These are phyloP conservation scores for Mycena kentingensis DNA, from an alignment of 768 basidiomycete genomes.

Conservation along the genomic window DNA sequence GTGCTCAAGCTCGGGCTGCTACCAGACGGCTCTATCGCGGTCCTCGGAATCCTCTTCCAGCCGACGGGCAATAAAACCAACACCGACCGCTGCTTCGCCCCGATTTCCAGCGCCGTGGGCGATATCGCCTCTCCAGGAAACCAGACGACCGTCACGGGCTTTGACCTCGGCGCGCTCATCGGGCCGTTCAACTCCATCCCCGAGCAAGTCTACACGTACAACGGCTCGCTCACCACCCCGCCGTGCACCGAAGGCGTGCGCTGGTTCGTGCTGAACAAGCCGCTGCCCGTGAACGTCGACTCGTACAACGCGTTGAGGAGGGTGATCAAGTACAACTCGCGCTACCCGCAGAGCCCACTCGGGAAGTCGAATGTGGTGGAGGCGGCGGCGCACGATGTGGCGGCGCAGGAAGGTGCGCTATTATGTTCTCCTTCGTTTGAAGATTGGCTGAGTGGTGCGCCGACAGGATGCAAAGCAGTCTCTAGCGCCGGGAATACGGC, in stretches of 20 bases:
- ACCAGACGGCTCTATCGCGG: slow-evolving; percentile 1
- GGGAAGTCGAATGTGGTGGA: slow-evolving; percentile 1
- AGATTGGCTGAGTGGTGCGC: too few relatives aligned
- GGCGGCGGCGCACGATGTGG: too few relatives aligned
- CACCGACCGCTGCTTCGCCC: not conserved
- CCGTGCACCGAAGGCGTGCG: slow-evolving; percentile 4
- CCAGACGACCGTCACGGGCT: not conserved
- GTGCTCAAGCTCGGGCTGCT: too few relatives aligned
- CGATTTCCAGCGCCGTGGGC: too few relatives aligned
- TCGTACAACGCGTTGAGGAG: slow-evolving; percentile 1
- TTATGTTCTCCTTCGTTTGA: too few relatives aligned
- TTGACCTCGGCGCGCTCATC: not conserved
- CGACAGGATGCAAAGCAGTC: too few relatives aligned
- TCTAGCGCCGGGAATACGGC: too few relatives aligned
- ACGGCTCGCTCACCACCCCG: slow-evolving; percentile 5
- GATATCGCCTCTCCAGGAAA: too few relatives aligned
- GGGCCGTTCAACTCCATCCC: not conserved
- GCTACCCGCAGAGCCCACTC: slow-evolving; percentile 10
- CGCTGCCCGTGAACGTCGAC: not conserved
- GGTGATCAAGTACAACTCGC: slow-evolving; percentile 8
- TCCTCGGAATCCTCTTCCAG: slow-evolving; percentile 6
- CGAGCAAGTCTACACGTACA: not conserved
- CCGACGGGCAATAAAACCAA: not conserved
- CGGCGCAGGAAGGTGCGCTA: too few relatives aligned
- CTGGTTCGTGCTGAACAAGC: slow-evolving; percentile 1